Base-by-base conservation (phyloP, 208 protist genomes). In the Entamoeba histolytica region DNA sequence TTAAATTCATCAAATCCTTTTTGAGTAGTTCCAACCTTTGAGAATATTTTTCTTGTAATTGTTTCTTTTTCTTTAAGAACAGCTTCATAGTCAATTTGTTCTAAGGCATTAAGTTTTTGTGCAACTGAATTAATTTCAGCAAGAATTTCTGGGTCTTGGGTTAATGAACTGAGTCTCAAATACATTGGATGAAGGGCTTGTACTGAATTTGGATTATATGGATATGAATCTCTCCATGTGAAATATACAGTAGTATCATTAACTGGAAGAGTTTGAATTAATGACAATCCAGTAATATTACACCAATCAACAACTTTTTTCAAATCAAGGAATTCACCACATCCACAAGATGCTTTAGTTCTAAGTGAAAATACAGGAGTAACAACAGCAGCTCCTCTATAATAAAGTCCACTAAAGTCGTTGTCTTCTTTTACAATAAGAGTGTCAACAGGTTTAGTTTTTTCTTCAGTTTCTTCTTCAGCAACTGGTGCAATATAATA, bases 101-200 rank as follows among this genome's bases (percentile, higher is more conserved):
- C 35, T 17, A 51, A 12, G 3, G 5, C 14, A 31, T 92, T 51
- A 47, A n/a, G 28, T 57, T 49, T 78, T n/a, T 69, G 39, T 10
- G 49, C 28, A 49, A 51, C 8, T 12, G 17, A 39, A 10, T 92
- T 17, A 23, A 91, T 93, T 78, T 55, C 47, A 44, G 12, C 49
- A 6, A 93, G 5, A 12, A 92, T n/a, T 91, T 95, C 94, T 78
- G 92, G 61, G 52, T 95, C 50, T 73, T 91, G 49, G 14, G 94
- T 93, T 17, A 95, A 23, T 61, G 35, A 35, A 49, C 92, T 52
- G 19, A 96, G 51, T 87, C 95, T 95, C 28, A 96, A 92, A 50
- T 97, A 97, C 49, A 97, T 95, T 19, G 96, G 96, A 69, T 97
- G 96, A 12, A 97, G 93, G 23, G 96, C 96, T 91, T 95, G 96